Percentiles rank a stretch among this genome's conserved stretches.
Evolutionary conservation across 2,329 filamentous ascomycete species (phyloP).

Genomic region (Septoria petroselini): DNA sequence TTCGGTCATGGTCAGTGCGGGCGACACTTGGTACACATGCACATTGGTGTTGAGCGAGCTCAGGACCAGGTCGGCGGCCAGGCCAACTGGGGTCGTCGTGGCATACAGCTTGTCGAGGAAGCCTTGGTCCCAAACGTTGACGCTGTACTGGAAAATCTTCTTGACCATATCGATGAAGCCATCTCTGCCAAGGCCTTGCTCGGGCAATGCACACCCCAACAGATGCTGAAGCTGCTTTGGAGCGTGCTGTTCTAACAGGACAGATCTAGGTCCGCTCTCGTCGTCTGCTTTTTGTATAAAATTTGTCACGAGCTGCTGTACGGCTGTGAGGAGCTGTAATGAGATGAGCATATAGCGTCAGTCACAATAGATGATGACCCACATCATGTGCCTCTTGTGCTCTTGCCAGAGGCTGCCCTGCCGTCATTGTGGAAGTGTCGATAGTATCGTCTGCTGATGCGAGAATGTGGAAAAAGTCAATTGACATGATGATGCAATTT

Average conservation of each 20-base stretch:
- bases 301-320: conserved; percentile 65
- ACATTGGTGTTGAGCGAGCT: conserved; percentile 89
- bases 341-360: conserved; percentile 10
- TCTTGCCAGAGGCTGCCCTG: conserved; percentile 24
- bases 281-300: conserved; percentile 70
- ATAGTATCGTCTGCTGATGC: not conserved
- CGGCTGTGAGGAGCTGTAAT: conserved; percentile 62
- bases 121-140: conserved; percentile 98
- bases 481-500: conserved; percentile 10
- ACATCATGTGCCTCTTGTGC: conserved; percentile 41
- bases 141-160: conserved; percentile 74
- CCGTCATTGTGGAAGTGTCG: not conserved
- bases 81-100: conserved; percentile 81
- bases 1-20: conserved; percentile 81
- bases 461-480: not conserved
- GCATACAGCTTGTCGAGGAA: conserved; percentile 95
- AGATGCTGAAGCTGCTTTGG: conserved; percentile 44
- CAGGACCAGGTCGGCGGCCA: conserved; percentile 80
- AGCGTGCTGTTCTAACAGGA: conserved; percentile 46
- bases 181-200: conserved; percentile 41
- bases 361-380: conserved; percentile 1
- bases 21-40: conserved; percentile 92
- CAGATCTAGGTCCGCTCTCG: conserved; percentile 50
- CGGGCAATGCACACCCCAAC: conserved; percentile 41
- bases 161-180: conserved; percentile 54